Evolutionary conservation across 1,284 basidiomycete genomes (phyloP).

Genomic region (Puccinia horiana): DNA sequence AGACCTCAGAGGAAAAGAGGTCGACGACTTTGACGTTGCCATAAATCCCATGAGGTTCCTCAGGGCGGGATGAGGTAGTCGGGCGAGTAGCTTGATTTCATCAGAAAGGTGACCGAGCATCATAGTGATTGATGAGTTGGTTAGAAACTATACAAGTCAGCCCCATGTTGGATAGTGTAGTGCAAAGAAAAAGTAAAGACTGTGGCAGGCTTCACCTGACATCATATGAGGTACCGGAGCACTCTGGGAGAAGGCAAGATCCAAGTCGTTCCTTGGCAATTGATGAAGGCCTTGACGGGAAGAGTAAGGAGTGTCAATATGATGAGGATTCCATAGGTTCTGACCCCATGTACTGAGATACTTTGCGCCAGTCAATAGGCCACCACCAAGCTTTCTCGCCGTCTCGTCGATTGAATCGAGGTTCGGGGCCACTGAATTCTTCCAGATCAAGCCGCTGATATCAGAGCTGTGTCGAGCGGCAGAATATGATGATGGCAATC

Average conservation of each 20-base stretch:
- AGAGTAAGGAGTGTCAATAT: neutral
- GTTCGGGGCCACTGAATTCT: slow-evolving; percentile 25
- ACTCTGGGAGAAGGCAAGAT: slow-evolving; percentile 35
- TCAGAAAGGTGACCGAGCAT: neutral
- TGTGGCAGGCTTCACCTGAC: slow-evolving; percentile 5
- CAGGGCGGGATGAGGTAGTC: neutral
- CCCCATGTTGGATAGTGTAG: neutral
- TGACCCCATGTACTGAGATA: slow-evolving; percentile 44
- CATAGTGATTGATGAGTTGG: neutral
- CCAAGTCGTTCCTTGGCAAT: neutral
- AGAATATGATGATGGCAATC: neutral
- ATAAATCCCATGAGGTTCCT: neutral
- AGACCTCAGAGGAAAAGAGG: neutral
- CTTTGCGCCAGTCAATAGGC: slow-evolving; percentile 34
- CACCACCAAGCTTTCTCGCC: slow-evolving; percentile 38
- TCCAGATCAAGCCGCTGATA: slow-evolving; percentile 36
- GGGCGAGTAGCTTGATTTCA: slow-evolving; percentile 2
- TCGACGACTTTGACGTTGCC: slow-evolving; percentile 46
- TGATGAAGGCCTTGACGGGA: slow-evolving; percentile 24
- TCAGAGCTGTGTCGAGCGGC: slow-evolving; percentile 5
- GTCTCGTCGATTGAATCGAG: slow-evolving; percentile 47
- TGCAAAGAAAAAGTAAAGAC: neutral
- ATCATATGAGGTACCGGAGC: slow-evolving; percentile 43
- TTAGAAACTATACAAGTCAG: neutral
- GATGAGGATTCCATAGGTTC: slow-evolving; percentile 6